phyloP scores from a whole-genome alignment of 805 yeast species.

The Brettanomyces anomalus region DNA sequence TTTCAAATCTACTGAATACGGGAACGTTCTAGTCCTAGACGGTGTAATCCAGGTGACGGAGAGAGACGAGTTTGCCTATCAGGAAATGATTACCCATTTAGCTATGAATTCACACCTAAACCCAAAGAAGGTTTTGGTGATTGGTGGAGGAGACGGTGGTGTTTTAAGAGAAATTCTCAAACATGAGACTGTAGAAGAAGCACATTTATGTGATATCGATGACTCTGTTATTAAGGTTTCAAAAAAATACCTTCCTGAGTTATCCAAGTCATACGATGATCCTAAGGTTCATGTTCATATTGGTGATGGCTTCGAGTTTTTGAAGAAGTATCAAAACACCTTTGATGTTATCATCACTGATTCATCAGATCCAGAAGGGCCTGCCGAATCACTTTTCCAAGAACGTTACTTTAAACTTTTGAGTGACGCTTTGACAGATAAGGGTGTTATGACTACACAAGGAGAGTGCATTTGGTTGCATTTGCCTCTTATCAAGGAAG shows the following conservation, averaged over 20 bases:
- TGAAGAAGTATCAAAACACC: slow-evolving; percentile 71
- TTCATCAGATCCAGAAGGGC: slow-evolving; percentile 98
- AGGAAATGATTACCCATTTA: slow-evolving; percentile 95
- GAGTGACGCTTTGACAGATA: slow-evolving; percentile 78
- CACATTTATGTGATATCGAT: slow-evolving; percentile 89
- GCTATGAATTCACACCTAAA: slow-evolving; percentile 89
- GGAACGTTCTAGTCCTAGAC: slow-evolving; percentile 90
- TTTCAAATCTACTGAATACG: slow-evolving; percentile 88
- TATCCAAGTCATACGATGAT: slow-evolving; percentile 77
- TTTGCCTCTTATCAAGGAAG: slow-evolving; percentile 69
- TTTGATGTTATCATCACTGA: slow-evolving; percentile 96
- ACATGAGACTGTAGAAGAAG: slow-evolving; percentile 79
- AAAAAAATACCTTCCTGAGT: slow-evolving; percentile 78
- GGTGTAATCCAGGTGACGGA: slow-evolving; percentile 95
- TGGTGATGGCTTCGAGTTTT: slow-evolving; percentile 96
- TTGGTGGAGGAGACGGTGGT: slow-evolving; percentile 99
- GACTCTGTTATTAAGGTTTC: slow-evolving; percentile 85
- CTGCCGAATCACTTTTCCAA: slow-evolving; percentile 91
- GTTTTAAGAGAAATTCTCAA: slow-evolving; percentile 91
- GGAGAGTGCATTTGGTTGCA: slow-evolving; percentile 95
- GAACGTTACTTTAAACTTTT: slow-evolving; percentile 82
- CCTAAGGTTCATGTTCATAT: slow-evolving; percentile 87
- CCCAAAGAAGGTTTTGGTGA: slow-evolving; percentile 88
- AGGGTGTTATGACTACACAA: slow-evolving; percentile 89
- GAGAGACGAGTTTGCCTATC: slow-evolving; percentile 95